Evolutionary conservation across 202 grass and related monocot genomes (phyloP).

Genomic region (Cymbopogon flexuosus): DNA sequence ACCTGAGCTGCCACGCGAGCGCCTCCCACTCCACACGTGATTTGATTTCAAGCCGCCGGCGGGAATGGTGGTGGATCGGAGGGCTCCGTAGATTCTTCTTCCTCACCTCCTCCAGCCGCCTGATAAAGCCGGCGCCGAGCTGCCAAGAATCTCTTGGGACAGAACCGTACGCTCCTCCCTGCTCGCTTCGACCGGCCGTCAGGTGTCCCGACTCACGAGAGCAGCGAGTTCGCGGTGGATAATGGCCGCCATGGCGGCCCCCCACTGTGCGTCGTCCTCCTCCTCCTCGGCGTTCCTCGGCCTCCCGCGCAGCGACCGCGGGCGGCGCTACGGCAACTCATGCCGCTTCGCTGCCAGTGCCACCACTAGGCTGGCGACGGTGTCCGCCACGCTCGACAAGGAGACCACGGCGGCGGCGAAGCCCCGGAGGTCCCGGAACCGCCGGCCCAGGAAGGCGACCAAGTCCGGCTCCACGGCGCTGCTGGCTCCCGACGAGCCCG

Average conservation of each 20-base stretch:
- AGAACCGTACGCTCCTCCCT: background rate
- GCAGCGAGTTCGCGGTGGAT: background rate
- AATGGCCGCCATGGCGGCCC: constrained; percentile 22
- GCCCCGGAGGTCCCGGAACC: constrained; percentile 15
- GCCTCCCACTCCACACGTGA: background rate
- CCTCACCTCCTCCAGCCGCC: background rate
- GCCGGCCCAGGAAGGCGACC: constrained; percentile 41
- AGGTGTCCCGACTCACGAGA: background rate
- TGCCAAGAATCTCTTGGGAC: background rate
- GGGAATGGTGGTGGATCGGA: background rate
- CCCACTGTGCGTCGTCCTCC: constrained; percentile 17
- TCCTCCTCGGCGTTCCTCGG: constrained; percentile 6
- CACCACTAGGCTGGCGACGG: background rate
- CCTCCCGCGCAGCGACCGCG: background rate
- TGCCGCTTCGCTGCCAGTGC: background rate
- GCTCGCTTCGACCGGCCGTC: background rate
- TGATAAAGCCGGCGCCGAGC: background rate
- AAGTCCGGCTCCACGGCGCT: constrained; percentile 27
- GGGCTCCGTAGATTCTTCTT: background rate
- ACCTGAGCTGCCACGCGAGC: constrained; percentile 11
- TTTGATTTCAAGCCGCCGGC: background rate
- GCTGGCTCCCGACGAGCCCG: constrained; percentile 6
- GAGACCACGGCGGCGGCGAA: constrained; percentile 17
- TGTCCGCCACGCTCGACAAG: constrained; percentile 18
- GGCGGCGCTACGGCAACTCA: background rate